A percentile compares a stretch with the other conserved stretches of the same genome.
phyloP scores from a whole-genome alignment of 139 green algal species.

The Trebouxia sp. region DNA sequence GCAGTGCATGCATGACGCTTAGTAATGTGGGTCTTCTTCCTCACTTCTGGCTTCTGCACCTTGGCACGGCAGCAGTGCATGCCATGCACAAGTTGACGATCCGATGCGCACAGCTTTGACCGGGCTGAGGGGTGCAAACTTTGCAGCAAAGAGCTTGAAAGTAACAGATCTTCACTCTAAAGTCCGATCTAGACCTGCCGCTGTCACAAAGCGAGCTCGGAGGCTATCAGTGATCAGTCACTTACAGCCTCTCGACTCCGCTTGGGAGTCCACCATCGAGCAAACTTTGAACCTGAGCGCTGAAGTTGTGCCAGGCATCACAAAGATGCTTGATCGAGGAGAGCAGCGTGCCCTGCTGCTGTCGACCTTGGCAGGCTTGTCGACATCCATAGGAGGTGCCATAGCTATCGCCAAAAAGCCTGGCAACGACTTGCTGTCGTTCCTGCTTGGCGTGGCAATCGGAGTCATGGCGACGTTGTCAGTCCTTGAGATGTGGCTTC shows the following conservation, averaged over 20 bases:
- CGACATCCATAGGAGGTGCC: conserved; percentile 65
- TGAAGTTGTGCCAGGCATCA: not conserved
- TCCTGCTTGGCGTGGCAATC: conserved; percentile 72
- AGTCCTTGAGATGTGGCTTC: conserved; percentile 76
- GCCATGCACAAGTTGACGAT: not conserved
- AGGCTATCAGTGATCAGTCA: not conserved
- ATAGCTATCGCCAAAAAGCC: conserved; percentile 68
- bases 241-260: not conserved
- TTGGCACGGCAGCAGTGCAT: no score
- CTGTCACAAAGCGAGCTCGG: no score
- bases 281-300: not conserved
- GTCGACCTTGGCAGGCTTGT: conserved; percentile 59
- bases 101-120: not conserved
- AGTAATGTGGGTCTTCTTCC: no score
- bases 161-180: no score
- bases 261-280: not conserved
- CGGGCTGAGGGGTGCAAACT: not conserved
- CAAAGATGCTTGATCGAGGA: conserved; percentile 1
- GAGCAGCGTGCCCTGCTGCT: conserved; percentile 50
- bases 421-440: conserved; percentile 62
- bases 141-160: not conserved
- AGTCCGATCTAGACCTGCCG: no score
- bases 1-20: no score
- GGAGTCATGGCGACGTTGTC: conserved; percentile 83
- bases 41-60: no score